Conservation (phyloP, 129 eudicot species). For the Chrysanthemum makinoi region DNA sequence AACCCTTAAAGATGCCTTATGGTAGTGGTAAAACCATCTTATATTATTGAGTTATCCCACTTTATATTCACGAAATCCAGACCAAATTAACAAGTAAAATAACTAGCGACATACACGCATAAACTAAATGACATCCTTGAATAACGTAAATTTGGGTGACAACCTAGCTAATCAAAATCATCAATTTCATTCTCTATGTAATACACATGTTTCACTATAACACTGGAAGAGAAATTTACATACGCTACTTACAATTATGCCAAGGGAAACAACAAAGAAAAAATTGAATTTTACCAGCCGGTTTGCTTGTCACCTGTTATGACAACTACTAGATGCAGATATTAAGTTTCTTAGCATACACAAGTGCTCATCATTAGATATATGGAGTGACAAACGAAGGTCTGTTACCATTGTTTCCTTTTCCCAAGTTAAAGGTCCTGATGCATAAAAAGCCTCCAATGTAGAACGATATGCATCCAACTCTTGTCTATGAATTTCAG, state of each 20-base stretch:
- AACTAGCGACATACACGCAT: neutral
- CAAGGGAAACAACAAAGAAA: neutral
- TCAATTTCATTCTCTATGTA: neutral
- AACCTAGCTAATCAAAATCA: neutral
- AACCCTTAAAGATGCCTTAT: conserved; percentile 13
- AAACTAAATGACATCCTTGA: no score
- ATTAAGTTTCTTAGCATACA: conserved; percentile 56
- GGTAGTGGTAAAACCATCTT: conserved; percentile 12
- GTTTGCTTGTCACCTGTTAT: conserved; percentile 33
- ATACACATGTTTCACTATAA: conserved; percentile 2
- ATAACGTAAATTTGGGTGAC: no score
- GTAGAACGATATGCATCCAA: conserved; percentile 74
- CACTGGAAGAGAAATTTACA: neutral
- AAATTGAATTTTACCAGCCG: neutral
- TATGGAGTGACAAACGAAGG: conserved; percentile 69
- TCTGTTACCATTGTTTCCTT: conserved; percentile 66
- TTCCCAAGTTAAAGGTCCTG: conserved; percentile 87
- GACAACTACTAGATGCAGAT: conserved; percentile 39
- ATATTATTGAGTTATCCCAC: neutral
- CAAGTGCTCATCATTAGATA: conserved; percentile 87
- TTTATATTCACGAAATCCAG: neutral
- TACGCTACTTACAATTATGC: neutral
- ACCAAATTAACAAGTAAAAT: conserved; percentile 8
- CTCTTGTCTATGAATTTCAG: conserved; percentile 66
- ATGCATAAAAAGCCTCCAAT: conserved; percentile 71